Base-by-base conservation (phyloP, 164 flowering plant species). In the Aristolochia fimbriata region DNA sequence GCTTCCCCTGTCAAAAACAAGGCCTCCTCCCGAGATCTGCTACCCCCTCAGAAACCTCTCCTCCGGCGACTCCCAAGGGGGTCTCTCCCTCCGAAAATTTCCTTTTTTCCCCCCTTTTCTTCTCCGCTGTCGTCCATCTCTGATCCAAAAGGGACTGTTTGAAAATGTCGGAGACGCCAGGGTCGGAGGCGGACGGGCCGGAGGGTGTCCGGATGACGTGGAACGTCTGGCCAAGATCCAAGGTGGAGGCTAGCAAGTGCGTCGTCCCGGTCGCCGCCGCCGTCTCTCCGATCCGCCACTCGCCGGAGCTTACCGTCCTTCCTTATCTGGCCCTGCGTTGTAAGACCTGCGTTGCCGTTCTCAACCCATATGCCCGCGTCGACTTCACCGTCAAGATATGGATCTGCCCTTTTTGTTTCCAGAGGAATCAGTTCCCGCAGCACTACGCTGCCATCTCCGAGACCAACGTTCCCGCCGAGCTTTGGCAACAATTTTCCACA, bases 181-280 rank as follows among this genome's bases (percentile, higher is more conserved):
- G 81, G 86, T 81, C 85, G 51, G 70, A 62, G 68, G 47, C 75
- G 30, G 96, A 85, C 65, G 83, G 78, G 0, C 97, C 87, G 37
- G 97, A 93, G 62, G 94, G 87, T 27, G 87, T 93, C 5, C 87
- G 99, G 0, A 93, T 90, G 97, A 73, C 96, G 16, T 93, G 97
- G 97, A 85, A 86, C 75, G 77, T 70, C 0, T 88, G 97, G 96
- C 99, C 99, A 1, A 74, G 88, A 43, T 79, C 96, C 52, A 90
- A 90, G 55, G 87, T 93, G 12, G 99, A 90, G 56, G 83, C 93
- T 6, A 74, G 82, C 79, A 93, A 90, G 74, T 93, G 96, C 77
- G 97, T 90, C 68, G 82, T 93, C 80, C 99, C 99, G 16, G 67
- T 93, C 48, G 96, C 99, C 27, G 85, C 82, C 16, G 73, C 83